Conservation (phyloP, 495 filamentous ascomycete species). For the Penicillium lagena region DNA sequence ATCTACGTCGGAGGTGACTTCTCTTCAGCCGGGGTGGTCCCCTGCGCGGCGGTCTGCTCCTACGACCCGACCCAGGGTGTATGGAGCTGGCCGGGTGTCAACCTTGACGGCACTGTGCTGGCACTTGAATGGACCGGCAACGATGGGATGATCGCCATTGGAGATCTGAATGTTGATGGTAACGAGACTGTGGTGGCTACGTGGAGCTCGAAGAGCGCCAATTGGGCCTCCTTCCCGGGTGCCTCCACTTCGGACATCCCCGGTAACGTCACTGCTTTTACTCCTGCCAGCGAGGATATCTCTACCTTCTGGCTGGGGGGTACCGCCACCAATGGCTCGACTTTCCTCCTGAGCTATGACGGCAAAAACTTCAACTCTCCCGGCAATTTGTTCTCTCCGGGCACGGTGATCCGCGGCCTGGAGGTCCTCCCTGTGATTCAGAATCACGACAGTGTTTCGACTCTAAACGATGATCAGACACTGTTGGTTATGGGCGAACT, state of each 20-base stretch:
- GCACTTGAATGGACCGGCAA: constrained; percentile 68
- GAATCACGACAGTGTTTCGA: constrained; percentile 55
- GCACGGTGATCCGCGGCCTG: constrained; percentile 66
- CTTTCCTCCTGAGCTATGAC: constrained; percentile 76
- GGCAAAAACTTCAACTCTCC: constrained; percentile 52
- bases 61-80: constrained; percentile 60
- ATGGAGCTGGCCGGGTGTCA: constrained; percentile 72
- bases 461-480: constrained; percentile 58
- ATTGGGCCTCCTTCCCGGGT: constrained; percentile 61
- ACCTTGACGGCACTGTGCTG: constrained; percentile 60
- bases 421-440: constrained; percentile 68
- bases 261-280: constrained; percentile 70
- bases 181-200: constrained; percentile 61
- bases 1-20: constrained; percentile 87
- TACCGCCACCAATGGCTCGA: constrained; percentile 53
- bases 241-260: constrained; percentile 55
- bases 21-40: constrained; percentile 70
- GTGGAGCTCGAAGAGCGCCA: constrained; percentile 58
- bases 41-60: constrained; percentile 74
- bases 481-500: constrained; percentile 83
- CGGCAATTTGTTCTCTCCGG: constrained; percentile 49
- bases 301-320: constrained; percentile 79
- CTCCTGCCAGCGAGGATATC: constrained; percentile 59
- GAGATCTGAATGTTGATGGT: constrained; percentile 62
- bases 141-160: constrained; percentile 65